Base-by-base conservation (phyloP, 768 basidiomycete species). In the Amanita rimosa region DNA sequence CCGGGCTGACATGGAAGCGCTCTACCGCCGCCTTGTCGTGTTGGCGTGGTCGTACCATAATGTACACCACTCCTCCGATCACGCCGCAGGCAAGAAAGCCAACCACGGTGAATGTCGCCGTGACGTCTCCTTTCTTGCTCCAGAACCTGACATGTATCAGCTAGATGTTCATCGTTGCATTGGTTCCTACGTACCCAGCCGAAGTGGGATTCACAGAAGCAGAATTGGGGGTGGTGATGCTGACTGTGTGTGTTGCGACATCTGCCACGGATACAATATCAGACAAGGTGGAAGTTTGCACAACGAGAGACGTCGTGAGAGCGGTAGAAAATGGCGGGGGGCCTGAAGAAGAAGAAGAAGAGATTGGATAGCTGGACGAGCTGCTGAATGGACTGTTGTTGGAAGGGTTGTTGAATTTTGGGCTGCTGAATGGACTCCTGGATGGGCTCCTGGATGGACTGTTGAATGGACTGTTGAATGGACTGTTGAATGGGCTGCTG, bases 111-210 rank as follows among this genome's bases (percentile, higher is more conserved):
- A 67, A 70, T 16, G 60, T 64, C 17, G 62, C 67, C 4, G 64
- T 64, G 13, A 70, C 63, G 9, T 64, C 64, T n/a, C 55, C 61
- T 54, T 66, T 69, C 49, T 67, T 67, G 14, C 57, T 52, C 62
- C 60, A 67, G 48, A 70, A 67, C n/a, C 67, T 69, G 14, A 24
- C 21, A 37, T 53, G 19, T 9, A 46, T 52, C 50, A 40, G 53
- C 35, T 39, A 53, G n/a, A 34, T 43, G 33, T 27, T 16, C 21
- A 31, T 36, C 17, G 9, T 47, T 21, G 36, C 3, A 35, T 19
- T 26, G 6, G 19, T 34, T 16, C 34, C 33, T 16, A 45, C 51
- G 38, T 38, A 57, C 55, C 54, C 58, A 11, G 55, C 53, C 44
- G 44, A 47, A n/a, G 52, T 22, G 34, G 54, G 48, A 19, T 41